phyloP scores from a whole-genome alignment of 2,329 filamentous ascomycete genomes.

The Claviceps maximensis region DNA sequence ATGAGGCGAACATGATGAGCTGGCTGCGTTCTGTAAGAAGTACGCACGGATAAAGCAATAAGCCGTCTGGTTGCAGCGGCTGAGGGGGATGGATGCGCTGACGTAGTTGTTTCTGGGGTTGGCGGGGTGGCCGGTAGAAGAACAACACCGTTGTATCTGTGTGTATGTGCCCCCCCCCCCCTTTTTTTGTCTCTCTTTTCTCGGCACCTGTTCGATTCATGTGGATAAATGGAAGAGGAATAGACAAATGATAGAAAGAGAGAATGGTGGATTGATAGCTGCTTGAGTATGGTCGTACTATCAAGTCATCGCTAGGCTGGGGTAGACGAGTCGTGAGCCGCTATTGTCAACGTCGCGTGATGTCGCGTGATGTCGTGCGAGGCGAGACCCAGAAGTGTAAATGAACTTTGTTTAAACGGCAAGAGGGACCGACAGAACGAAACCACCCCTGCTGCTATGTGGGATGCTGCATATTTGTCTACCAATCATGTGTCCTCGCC shows the following conservation, averaged over 20 bases:
- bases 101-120: no score
- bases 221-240: no score
- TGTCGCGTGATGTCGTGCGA: neutral
- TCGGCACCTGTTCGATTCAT: no score
- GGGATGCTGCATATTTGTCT: neutral
- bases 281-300: neutral
- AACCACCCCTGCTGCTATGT: neutral
- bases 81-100: no score
- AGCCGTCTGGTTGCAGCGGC: no score
- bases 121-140: no score
- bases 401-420: neutral
- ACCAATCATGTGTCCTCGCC: neutral
- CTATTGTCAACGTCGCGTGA: neutral
- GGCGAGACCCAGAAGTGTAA: neutral
- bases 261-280: neutral
- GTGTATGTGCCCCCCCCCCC: no score
- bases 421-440: neutral
- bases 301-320: neutral
- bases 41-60: no score
- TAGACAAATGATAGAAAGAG: neutral
- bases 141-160: no score
- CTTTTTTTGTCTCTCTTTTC: no score
- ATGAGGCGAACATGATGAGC: no score
- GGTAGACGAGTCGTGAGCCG: neutral
- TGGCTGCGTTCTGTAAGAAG: no score